Evolutionary conservation across 2,329 filamentous ascomycete species (phyloP).

Genomic region (Aureobasidium leucospermi): DNA sequence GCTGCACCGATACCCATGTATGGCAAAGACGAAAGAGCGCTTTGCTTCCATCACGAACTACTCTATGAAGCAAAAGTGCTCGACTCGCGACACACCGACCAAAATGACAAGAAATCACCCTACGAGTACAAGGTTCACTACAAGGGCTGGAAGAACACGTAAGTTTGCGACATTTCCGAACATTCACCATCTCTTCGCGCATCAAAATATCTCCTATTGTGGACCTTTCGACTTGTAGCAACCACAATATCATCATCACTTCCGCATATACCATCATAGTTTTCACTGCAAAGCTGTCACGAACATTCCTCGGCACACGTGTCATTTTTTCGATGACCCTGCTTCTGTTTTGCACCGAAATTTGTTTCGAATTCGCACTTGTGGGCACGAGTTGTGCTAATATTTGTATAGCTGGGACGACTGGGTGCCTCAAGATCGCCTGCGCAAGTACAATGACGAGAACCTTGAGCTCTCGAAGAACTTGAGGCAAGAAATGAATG

Average conservation of each 20-base stretch:
- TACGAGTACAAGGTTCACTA: slow-evolving; percentile 93
- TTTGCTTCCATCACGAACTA: slow-evolving; percentile 96
- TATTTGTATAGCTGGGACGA: slow-evolving; percentile 71
- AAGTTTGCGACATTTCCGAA: slow-evolving; percentile 33
- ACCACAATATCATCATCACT: not conserved
- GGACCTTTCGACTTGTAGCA: not conserved
- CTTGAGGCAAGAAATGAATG: slow-evolving; percentile 61
- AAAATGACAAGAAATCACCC: slow-evolving; percentile 61
- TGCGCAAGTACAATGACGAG: slow-evolving; percentile 90
- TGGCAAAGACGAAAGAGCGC: slow-evolving; percentile 76
- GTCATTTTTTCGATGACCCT: not conserved
- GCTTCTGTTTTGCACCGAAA: not conserved
- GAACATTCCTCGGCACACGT: not conserved
- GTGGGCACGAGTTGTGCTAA: slow-evolving; percentile 14
- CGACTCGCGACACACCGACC: slow-evolving; percentile 60
- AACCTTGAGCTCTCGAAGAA: slow-evolving; percentile 82
- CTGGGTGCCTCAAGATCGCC: slow-evolving; percentile 89
- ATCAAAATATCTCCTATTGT: not conserved
- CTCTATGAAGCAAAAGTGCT: slow-evolving; percentile 96
- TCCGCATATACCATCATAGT: not conserved
- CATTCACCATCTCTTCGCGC: not conserved
- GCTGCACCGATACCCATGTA: slow-evolving; percentile 48
- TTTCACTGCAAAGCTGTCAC: not conserved
- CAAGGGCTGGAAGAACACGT: slow-evolving; percentile 98
- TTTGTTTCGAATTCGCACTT: not conserved